Percentiles rank a stretch among this genome's conserved stretches.
Evolutionary conservation across 495 filamentous ascomycete species (phyloP).

Genomic region (Trichoderma orchidacearum): DNA sequence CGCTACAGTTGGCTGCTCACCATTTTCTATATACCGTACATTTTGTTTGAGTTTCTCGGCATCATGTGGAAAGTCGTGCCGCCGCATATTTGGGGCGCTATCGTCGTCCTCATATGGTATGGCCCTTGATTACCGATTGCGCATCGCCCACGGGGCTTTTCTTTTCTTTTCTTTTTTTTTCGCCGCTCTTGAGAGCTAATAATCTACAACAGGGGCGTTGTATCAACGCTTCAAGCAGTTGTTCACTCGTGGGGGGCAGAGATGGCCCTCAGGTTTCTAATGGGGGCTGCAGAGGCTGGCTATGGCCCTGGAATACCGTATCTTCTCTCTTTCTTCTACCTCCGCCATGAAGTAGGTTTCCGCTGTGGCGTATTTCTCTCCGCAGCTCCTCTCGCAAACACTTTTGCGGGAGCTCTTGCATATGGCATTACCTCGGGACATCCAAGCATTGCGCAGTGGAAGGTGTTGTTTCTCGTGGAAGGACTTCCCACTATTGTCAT

Average conservation of each 20-base stretch:
- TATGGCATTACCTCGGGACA: slow-evolving; percentile 69
- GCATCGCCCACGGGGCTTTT: no score
- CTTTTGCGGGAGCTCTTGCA: slow-evolving; percentile 71
- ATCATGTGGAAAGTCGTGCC: slow-evolving; percentile 61
- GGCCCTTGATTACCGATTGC: neutral
- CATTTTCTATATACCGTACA: slow-evolving; percentile 62
- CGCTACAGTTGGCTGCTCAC: slow-evolving; percentile 58
- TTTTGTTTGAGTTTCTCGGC: slow-evolving; percentile 53
- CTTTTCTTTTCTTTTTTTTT: no score
- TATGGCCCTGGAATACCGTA: slow-evolving; percentile 63
- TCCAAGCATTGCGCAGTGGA: slow-evolving; percentile 57
- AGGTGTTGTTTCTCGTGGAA: slow-evolving; percentile 72
- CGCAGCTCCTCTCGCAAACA: slow-evolving; percentile 68
- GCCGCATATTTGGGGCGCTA: slow-evolving; percentile 27
- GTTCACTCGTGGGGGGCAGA: slow-evolving; percentile 47
- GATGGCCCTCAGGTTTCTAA: slow-evolving; percentile 53
- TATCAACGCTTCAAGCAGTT: slow-evolving; percentile 46
- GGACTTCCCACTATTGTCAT: slow-evolving; percentile 58
- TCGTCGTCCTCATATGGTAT: slow-evolving; percentile 13
- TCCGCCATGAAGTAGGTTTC: slow-evolving; percentile 61
- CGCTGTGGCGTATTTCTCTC: slow-evolving; percentile 65
- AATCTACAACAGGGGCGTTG: slow-evolving; percentile 35
- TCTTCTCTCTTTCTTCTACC: slow-evolving; percentile 74
- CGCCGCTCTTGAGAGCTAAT: neutral
- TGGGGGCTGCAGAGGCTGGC: slow-evolving; percentile 54